A percentile compares a stretch with the other conserved stretches of the same genome.
Evolutionary conservation across 306 rosid genomes (phyloP).

Genomic region (Canavalia ensiformis): DNA sequence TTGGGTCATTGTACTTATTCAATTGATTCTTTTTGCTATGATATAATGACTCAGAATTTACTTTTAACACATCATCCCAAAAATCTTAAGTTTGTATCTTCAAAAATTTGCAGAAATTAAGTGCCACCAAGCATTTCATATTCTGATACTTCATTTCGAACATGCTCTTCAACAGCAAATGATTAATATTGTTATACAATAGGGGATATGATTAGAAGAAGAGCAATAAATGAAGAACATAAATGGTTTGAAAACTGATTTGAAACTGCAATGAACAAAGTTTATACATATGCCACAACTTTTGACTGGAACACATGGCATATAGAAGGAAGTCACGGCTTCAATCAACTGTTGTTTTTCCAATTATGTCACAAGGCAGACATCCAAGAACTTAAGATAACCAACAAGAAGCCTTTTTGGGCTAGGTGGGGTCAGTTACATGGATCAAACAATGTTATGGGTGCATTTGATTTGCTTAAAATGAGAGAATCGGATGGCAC

Average conservation of each 20-base stretch:
- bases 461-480: no score
- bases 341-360: background rate
- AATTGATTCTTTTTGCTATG: constrained; percentile 35
- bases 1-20: constrained; percentile 28
- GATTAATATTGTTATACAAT: background rate
- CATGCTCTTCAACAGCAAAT: background rate
- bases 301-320: background rate
- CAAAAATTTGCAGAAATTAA: background rate
- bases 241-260: background rate
- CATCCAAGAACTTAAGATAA: constrained; percentile 5
- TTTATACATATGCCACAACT: constrained; percentile 9
- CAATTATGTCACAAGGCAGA: constrained; percentile 23
- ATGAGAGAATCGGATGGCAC: no score
- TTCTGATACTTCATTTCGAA: constrained; percentile 13
- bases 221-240: background rate
- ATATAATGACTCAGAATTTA: background rate
- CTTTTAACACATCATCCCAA: background rate
- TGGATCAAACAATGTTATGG: background rate
- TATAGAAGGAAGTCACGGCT: background rate
- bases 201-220: constrained; percentile 9
- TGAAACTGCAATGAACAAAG: constrained; percentile 8
- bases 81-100: background rate
- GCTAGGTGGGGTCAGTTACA: background rate
- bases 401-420: background rate
- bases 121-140: constrained; percentile 24